phyloP scores from a whole-genome alignment of 257 asterid genomes.

The Leptodermis oblonga region DNA sequence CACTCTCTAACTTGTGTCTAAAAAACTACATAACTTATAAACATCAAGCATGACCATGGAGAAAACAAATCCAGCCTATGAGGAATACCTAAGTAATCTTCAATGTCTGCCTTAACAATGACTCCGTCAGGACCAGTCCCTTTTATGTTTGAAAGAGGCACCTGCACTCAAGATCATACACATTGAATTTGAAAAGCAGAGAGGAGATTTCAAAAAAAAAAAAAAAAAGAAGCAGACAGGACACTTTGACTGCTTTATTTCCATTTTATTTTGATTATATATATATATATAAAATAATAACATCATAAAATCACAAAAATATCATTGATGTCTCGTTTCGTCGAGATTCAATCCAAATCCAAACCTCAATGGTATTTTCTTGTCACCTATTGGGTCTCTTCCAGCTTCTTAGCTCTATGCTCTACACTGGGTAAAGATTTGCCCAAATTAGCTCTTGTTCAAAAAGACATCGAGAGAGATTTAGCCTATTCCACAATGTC shows the following conservation, averaged over 20 bases:
- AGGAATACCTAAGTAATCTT: slow-evolving; percentile 80
- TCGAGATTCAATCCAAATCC: too few relatives aligned
- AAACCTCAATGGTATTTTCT: too few relatives aligned
- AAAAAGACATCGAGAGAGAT: background rate
- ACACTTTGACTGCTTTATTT: too few relatives aligned
- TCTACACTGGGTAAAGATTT: too few relatives aligned
- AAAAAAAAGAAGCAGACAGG: too few relatives aligned
- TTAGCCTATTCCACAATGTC: background rate
- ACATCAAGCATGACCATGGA: slow-evolving; percentile 7
- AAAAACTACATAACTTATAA: background rate
- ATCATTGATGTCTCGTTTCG: too few relatives aligned
- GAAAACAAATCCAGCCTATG: background rate
- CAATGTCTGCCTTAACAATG: slow-evolving; percentile 92
- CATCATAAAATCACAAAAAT: too few relatives aligned
- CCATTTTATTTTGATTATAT: too few relatives aligned
- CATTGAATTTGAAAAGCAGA: slow-evolving; percentile 2
- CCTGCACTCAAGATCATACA: slow-evolving; percentile 38
- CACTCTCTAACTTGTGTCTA: background rate
- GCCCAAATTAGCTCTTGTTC: background rate
- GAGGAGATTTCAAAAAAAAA: too few relatives aligned
- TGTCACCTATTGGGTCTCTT: too few relatives aligned
- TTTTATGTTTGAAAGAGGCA: slow-evolving; percentile 67
- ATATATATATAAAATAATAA: too few relatives aligned
- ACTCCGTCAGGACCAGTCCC: slow-evolving; percentile 98
- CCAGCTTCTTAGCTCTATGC: too few relatives aligned